Evolutionary conservation across 495 filamentous ascomycete species (phyloP), one percentile per base, ranked within the genome.

Genomic region (Jackrogersella minutella): DNA sequence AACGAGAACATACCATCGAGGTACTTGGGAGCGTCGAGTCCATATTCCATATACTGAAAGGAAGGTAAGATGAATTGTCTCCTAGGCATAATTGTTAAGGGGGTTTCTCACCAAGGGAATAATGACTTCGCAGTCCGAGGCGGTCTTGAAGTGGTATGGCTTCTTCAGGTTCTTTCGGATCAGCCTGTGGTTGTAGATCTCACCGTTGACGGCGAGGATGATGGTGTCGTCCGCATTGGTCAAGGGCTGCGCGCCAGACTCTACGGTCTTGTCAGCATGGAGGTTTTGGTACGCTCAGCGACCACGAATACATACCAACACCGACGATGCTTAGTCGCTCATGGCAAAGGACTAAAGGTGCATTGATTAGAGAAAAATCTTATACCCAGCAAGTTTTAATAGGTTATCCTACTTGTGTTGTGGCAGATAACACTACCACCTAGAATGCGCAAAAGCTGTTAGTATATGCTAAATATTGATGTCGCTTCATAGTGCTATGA

Each of bases 1-100:
- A 93, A 99, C 9, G 94, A 97, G 87, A 99, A 99, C 96, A 99
- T 99, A 79, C 95, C 95, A 76, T 99, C 95, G 64, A 99, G 88
- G 77, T 92, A 81, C 80, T 96, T 96, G 64, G 95, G 94, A 64
- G 93, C 91, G 77, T 98, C 91, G 60, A 97, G 84, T 66, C 89
- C 96, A 85, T 97, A 84, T 77, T 98, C 87, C 78, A 91, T 84
- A 73, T 98, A 98, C 93, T 97, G n/a, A 77, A 4, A 24, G 26
- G 19, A 19, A 34, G 22, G 46, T 57, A 58, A 46, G 54, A 63
- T 0, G 2, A 5, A 5, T 36, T 41, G 0, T 26, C 10, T 61
- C 10, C 26, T 17, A 31, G 17, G 71, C 69, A 19, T 53, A 55
- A 56, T 64, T 40, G 4, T 16, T 36, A 9, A 39, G 43, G 49